phyloP scores from a whole-genome alignment of 352 stramenopile species.

The Phytophthora pini region DNA sequence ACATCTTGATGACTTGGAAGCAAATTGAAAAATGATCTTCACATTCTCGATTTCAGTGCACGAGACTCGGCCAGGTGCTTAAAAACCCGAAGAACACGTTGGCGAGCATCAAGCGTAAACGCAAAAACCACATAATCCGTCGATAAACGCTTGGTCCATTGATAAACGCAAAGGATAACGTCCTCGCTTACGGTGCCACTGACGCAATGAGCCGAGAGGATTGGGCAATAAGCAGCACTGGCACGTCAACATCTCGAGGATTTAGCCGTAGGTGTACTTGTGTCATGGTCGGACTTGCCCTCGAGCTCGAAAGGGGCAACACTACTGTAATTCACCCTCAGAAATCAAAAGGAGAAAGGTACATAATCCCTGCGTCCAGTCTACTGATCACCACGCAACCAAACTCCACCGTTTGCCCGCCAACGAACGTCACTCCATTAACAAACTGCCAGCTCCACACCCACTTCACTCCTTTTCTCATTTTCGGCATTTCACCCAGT shows the following conservation, averaged over 20 bases:
- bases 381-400: constrained; percentile 59
- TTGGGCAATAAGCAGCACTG: neutral
- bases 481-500: constrained; percentile 45
- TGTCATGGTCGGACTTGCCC: too few species aligned
- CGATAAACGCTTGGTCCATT: neutral
- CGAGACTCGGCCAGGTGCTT: too few species aligned
- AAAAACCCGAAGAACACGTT: too few species aligned
- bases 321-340: neutral
- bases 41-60: too few species aligned
- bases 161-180: neutral
- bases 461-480: neutral
- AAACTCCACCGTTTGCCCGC: constrained; percentile 49
- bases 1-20: constrained; percentile 8
- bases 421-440: constrained; percentile 75
- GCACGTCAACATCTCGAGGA: neutral
- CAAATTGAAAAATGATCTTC: constrained; percentile 7
- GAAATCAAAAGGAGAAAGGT: constrained; percentile 39
- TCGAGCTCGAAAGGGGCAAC: neutral
- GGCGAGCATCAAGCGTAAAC: too few species aligned
- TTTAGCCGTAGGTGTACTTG: neutral
- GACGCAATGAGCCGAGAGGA: neutral
- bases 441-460: constrained; percentile 44
- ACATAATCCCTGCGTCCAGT: constrained; percentile 50
- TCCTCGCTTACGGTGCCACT: neutral
- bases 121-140: neutral